Evolutionary conservation across 1,284 basidiomycete genomes (phyloP).

Genomic region (Leccinum griseonigrum): DNA sequence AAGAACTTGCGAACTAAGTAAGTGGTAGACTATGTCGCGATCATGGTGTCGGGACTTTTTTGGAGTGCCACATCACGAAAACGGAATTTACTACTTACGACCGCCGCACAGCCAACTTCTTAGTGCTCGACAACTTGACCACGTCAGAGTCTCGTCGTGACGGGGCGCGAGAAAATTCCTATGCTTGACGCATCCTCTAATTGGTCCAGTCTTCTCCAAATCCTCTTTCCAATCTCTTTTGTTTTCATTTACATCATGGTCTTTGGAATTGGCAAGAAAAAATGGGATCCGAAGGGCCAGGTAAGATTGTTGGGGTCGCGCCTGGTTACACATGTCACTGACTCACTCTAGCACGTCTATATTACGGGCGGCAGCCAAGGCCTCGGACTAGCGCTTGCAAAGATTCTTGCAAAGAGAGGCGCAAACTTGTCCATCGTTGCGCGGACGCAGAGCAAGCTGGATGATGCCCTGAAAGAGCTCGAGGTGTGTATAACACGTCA

Average conservation of each 20-base stretch:
- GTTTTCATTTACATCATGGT: constrained; percentile 21
- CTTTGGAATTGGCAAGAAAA: constrained; percentile 24
- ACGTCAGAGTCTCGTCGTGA: not conserved
- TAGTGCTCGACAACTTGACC: not conserved
- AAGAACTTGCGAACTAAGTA: too few relatives aligned
- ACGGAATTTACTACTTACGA: not conserved
- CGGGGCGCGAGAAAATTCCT: not conserved
- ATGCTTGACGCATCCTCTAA: not conserved
- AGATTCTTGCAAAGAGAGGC: constrained; percentile 56
- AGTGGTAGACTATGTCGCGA: too few relatives aligned
- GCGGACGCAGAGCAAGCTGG: constrained; percentile 54
- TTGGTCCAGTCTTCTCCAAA: not conserved
- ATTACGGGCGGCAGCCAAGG: constrained; percentile 44
- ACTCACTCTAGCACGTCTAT: constrained; percentile 27
- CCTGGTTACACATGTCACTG: not conserved
- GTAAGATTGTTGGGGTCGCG: constrained; percentile 7
- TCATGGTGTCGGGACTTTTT: too few relatives aligned
- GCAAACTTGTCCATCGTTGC: constrained; percentile 75
- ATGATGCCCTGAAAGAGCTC: constrained; percentile 48
- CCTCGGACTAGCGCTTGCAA: constrained; percentile 65
- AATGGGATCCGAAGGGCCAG: constrained; percentile 33
- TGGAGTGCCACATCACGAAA: too few relatives aligned
- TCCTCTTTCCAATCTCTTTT: constrained; percentile 12
- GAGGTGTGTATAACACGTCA: constrained; percentile 41
- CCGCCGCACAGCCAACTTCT: too few relatives aligned